phyloP scores from a whole-genome alignment of 441 rosid genomes.

The Populus hybrid region DNA sequence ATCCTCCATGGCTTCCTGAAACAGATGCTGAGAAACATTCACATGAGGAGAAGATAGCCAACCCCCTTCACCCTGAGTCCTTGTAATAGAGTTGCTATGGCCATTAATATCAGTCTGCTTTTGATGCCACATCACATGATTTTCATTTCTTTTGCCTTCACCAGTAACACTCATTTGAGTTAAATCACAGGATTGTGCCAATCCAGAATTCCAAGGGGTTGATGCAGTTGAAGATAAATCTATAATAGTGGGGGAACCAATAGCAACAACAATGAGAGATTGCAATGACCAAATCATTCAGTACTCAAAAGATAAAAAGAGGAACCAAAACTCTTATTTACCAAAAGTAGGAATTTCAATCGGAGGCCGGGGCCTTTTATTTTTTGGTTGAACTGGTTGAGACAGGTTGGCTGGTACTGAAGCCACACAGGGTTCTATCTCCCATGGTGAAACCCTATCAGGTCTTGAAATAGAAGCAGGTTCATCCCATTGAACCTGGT shows the following conservation, averaged over 20 bases:
- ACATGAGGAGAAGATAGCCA: constrained; percentile 49
- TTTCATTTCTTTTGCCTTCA: constrained; percentile 52
- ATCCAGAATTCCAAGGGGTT: constrained; percentile 35
- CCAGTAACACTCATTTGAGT: constrained; percentile 35
- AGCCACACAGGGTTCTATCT: constrained; percentile 68
- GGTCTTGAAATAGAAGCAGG: constrained; percentile 73
- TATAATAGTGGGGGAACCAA: constrained; percentile 20
- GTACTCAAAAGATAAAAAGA: background rate
- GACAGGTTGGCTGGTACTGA: constrained; percentile 36
- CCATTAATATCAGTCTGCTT: constrained; percentile 38
- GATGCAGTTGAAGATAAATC: constrained; percentile 47
- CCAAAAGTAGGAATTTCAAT: constrained; percentile 44
- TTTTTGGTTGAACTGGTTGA: constrained; percentile 46
- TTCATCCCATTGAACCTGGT: constrained; percentile 96
- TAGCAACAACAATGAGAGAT: constrained; percentile 5
- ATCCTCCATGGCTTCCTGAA: constrained; percentile 39
- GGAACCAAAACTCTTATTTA: constrained; percentile 20
- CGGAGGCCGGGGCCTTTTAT: constrained; percentile 64
- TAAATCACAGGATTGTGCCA: constrained; percentile 41
- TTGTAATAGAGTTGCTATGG: constrained; percentile 30
- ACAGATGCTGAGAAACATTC: constrained; percentile 31
- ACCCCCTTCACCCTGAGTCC: constrained; percentile 42
- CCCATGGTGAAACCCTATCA: constrained; percentile 96
- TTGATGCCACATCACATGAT: constrained; percentile 49
- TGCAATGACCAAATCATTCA: constrained; percentile 14